Evolutionary conservation across 2,329 filamentous ascomycete genomes (phyloP).

Genomic region (Stachybotrys chlorohalonatus): DNA sequence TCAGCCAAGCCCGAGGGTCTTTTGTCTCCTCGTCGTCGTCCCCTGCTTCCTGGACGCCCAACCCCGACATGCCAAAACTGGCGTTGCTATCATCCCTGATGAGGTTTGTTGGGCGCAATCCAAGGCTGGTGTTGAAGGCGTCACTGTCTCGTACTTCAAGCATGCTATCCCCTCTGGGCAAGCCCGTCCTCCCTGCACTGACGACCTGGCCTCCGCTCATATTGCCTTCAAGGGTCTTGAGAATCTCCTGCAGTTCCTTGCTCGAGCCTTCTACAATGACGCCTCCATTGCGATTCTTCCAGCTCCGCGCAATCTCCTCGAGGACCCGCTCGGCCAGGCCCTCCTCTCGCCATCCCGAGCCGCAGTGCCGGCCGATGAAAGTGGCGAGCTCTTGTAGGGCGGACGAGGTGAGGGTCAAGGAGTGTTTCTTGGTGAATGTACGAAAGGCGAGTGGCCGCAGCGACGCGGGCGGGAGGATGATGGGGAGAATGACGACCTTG

Average conservation of each 20-base stretch:
- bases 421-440: constrained; percentile 96
- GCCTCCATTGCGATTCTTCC: constrained; percentile 83
- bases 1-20: constrained; percentile 76
- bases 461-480: constrained; percentile 78
- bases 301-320: constrained; percentile 82
- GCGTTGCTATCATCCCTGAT: constrained; percentile 52
- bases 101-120: constrained; percentile 35
- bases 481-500: constrained; percentile 67
- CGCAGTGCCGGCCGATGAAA: constrained; percentile 90
- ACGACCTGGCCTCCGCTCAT: constrained; percentile 78
- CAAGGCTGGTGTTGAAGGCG: constrained; percentile 44
- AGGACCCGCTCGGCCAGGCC: constrained; percentile 86
- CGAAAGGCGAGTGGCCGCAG: constrained; percentile 86
- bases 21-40: constrained; percentile 50
- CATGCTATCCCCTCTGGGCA: constrained; percentile 50
- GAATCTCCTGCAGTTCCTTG: constrained; percentile 68
- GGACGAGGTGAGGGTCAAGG: constrained; percentile 80
- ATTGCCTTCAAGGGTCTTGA: constrained; percentile 75
- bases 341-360: constrained; percentile 92
- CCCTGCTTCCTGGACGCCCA: constrained; percentile 43
- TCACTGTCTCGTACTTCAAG: constrained; percentile 49
- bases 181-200: constrained; percentile 32
- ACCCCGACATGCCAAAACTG: constrained; percentile 53
- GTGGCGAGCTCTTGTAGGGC: constrained; percentile 75
- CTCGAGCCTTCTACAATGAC: constrained; percentile 83